Conservation (phyloP, 2,329 filamentous ascomycete species). For the Trichophyton simii region DNA sequence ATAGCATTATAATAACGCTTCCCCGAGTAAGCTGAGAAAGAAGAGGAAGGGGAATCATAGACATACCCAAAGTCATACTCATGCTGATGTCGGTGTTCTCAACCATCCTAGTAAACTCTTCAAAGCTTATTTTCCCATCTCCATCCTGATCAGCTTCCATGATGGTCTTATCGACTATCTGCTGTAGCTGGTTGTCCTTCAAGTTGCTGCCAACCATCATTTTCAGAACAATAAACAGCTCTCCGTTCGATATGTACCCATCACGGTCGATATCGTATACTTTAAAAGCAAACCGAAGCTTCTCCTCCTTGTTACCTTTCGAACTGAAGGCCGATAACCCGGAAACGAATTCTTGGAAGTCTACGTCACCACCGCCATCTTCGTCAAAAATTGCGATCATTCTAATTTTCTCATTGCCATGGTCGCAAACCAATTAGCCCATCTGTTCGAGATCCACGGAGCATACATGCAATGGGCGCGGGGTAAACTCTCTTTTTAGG, state of each 20-base stretch:
- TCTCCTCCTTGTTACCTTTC: conserved; percentile 99
- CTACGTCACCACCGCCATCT: conserved; percentile 92
- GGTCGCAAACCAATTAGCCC: neutral
- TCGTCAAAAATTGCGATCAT: conserved; percentile 99
- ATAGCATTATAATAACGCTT: neutral
- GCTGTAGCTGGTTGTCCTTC: conserved; percentile 97
- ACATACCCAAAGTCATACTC: conserved; percentile 55
- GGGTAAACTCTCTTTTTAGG: neutral
- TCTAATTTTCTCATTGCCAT: conserved; percentile 35
- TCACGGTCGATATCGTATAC: conserved; percentile 99
- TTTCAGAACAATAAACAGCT: conserved; percentile 98
- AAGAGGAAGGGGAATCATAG: conserved; percentile 2
- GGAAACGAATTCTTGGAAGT: conserved; percentile 97
- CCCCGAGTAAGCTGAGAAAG: neutral
- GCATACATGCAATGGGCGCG: neutral
- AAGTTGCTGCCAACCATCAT: conserved; percentile 99
- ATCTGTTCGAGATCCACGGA: neutral
- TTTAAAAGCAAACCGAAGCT: conserved; percentile 94
- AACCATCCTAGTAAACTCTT: conserved; percentile 98
- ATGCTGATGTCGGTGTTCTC: conserved; percentile 70
- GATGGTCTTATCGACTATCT: conserved; percentile 99
- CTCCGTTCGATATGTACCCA: conserved; percentile 96
- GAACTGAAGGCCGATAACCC: conserved; percentile 90
- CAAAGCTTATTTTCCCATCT: conserved; percentile 97
- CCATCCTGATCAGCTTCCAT: conserved; percentile 97